These are phyloP conservation scores for Litsea cubeba DNA, from an alignment of 164 flowering plant genomes.

Conservation along the genomic window DNA sequence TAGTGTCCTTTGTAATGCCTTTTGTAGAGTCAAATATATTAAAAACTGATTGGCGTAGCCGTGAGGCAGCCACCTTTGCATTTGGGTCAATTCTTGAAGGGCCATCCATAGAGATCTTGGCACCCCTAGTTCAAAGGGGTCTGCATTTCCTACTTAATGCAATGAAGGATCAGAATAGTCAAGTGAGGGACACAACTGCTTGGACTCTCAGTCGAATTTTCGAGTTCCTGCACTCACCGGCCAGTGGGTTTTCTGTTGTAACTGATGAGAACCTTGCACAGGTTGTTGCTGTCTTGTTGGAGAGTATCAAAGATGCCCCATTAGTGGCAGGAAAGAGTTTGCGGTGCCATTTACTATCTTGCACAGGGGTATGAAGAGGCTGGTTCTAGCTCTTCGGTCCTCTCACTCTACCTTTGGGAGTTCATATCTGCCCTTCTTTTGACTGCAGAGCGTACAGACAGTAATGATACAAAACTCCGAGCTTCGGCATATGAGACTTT, in stretches of 20 bases:
- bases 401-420: slow-evolving; percentile 49
- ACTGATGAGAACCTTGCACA: slow-evolving; percentile 43
- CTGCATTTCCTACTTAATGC: slow-evolving; percentile 63
- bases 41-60: slow-evolving; percentile 64
- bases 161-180: slow-evolving; percentile 59
- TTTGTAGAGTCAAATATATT: slow-evolving; percentile 66
- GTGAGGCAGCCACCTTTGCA: slow-evolving; percentile 82
- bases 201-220: slow-evolving; percentile 80
- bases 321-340: slow-evolving; percentile 79
- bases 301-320: slow-evolving; percentile 61
- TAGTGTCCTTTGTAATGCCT: slow-evolving; percentile 77
- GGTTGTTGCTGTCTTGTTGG: slow-evolving; percentile 52
- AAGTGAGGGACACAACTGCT: slow-evolving; percentile 81
- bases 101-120: slow-evolving; percentile 53
- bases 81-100: slow-evolving; percentile 88
- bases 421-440: slow-evolving; percentile 46
- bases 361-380: slow-evolving; percentile 74
- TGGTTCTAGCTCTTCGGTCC: slow-evolving; percentile 36
- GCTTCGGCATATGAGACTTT: slow-evolving; percentile 74
- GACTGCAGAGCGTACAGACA: slow-evolving; percentile 59
- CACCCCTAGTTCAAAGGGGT: slow-evolving; percentile 60
- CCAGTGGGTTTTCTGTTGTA: slow-evolving; percentile 53
- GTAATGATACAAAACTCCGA: slow-evolving; percentile 60
- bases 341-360: slow-evolving; percentile 83
- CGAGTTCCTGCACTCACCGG: slow-evolving; percentile 63